These are phyloP conservation scores for Melastoma candidum DNA, from an alignment of 441 rosid species.

Conservation along the genomic window DNA sequence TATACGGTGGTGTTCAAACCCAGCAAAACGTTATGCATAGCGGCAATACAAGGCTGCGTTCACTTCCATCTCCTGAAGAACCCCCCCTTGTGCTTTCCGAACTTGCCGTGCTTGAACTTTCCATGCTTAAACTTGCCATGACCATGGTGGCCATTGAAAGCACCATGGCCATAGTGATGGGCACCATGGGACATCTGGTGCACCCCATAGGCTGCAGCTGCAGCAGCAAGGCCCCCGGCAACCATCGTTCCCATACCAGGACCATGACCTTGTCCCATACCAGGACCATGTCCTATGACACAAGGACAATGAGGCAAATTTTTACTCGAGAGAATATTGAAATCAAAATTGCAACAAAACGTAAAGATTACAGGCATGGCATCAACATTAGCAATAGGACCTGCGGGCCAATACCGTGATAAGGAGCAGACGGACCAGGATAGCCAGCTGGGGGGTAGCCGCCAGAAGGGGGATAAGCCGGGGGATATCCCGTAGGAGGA, in stretches of 20 bases:
- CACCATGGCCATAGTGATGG: constrained; percentile 19
- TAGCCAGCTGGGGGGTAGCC: constrained; percentile 41
- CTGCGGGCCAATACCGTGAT: constrained; percentile 6
- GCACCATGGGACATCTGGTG: constrained; percentile 49
- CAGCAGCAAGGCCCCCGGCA: constrained; percentile 66
- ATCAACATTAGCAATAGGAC: too few relatives aligned
- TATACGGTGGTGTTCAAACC: too few relatives aligned
- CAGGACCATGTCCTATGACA: constrained; percentile 2
- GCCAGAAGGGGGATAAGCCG: constrained; percentile 10
- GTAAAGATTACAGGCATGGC: too few relatives aligned
- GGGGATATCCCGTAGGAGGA: too few relatives aligned
- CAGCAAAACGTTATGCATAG: too few relatives aligned
- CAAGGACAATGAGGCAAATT: too few relatives aligned
- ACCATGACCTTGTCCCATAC: constrained; percentile 8
- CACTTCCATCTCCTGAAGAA: constrained; percentile 64
- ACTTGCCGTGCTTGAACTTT: constrained; percentile 74
- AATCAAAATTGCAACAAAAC: too few relatives aligned
- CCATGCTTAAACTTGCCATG: constrained; percentile 64
- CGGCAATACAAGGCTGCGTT: neutral
- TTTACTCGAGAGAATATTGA: too few relatives aligned
- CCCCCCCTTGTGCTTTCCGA: constrained; percentile 65
- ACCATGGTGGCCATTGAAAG: constrained; percentile 27
- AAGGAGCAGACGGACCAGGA: constrained; percentile 19
- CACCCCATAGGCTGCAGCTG: constrained; percentile 63
- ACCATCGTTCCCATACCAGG: constrained; percentile 44